A percentile compares a stretch with the other conserved stretches of the same genome.
phyloP scores from a whole-genome alignment of 305 asterid species.

The Fraxinus albicans region DNA sequence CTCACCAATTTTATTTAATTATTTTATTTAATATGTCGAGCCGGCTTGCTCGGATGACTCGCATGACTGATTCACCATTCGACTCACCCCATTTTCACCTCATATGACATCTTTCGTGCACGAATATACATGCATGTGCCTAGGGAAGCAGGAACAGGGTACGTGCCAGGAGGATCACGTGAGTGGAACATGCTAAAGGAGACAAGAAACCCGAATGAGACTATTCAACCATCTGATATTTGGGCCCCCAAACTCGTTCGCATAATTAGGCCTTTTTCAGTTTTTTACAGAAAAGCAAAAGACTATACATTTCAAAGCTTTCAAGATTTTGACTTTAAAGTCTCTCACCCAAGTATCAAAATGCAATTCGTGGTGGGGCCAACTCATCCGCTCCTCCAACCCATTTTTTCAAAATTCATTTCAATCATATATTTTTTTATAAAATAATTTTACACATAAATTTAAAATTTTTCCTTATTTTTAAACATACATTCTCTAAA shows the following conservation, averaged over 20 bases:
- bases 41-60: not conserved
- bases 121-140: not conserved
- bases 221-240: not conserved
- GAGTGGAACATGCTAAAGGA: not conserved
- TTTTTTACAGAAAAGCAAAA: not conserved
- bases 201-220: not conserved
- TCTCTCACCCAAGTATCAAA: not conserved
- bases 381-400: not conserved
- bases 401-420: not conserved
- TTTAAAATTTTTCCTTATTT: too few relatives aligned
- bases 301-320: not conserved
- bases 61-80: not conserved
- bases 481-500: too few relatives aligned
- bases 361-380: not conserved
- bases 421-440: not conserved
- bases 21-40: not conserved
- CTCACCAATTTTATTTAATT: not conserved
- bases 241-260: not conserved
- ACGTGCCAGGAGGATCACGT: not conserved
- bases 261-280: not conserved
- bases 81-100: not conserved
- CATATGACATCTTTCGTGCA: not conserved
- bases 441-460: too few relatives aligned
- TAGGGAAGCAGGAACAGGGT: not conserved
- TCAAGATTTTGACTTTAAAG: not conserved